Evolutionary conservation across 2,329 filamentous ascomycete genomes (phyloP), one percentile per base, ranked within the genome.

Genomic region (Hypoxylon sp.): DNA sequence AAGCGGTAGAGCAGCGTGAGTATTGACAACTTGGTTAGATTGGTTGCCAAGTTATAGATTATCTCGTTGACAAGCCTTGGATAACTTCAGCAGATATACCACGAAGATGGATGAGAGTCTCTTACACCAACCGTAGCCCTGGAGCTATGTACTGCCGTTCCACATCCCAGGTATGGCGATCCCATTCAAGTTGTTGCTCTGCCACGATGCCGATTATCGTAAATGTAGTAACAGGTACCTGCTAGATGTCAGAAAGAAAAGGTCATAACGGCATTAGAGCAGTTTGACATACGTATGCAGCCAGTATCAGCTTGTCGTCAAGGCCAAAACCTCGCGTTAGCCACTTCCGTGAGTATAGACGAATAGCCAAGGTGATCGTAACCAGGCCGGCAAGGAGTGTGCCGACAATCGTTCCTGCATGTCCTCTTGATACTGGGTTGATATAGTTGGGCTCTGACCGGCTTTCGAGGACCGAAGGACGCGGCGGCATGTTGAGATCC

Each of bases 21-120:
- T 68, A 78, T 77, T 1, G 76, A 78, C 8, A 78, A 58, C 55
- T 78, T 79, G 2, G 73, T 77, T 29, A 78, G 61, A 33, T 63
- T 73, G 1, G 76, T 76, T 1, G 75, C 67, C 10, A 74, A 41
- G 43, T 73, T 73, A 58, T 78, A 79, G 6, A 77, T 58, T 8
- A 78, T 63, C 37, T 73, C 61, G 17, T 70, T 70, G 31, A 71
- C 68, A 23, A 78, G 59, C n/a, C 73, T 67, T 26, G 11, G 4
- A 49, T 18, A n/a, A 13, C 10, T 42, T 53, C 45, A 53, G 27
- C 18, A 38, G 21, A 35, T 17, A 41, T 20, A 35, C 18, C 13
- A 9, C 27, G 18, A 15, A 9, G 18, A 18, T 5, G 38, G 23
- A 21, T 20, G 35, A 24, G 4, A 15, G n/a, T 15, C 10, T 6